phyloP scores from a whole-genome alignment of 2,329 filamentous ascomycete species.

The Setomelanomma holmii region DNA sequence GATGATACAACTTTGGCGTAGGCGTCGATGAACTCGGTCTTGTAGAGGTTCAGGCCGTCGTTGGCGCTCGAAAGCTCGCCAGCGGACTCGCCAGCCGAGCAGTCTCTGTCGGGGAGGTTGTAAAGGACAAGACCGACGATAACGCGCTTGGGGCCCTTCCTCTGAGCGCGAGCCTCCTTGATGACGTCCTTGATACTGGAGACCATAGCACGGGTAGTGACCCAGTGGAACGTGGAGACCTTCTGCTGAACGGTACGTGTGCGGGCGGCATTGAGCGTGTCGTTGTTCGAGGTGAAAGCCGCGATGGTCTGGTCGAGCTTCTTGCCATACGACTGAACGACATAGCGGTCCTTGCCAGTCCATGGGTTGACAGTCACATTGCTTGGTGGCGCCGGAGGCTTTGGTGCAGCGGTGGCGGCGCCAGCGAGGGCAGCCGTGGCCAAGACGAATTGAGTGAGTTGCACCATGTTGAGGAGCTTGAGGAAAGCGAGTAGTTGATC shows the following conservation, averaged over 20 bases:
- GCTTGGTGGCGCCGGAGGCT: conserved; percentile 9
- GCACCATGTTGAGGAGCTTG: conserved; percentile 28
- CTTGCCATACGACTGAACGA: conserved; percentile 29
- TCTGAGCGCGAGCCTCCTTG: conserved; percentile 29
- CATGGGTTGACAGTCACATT: conserved; percentile 27
- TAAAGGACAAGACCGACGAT: conserved; percentile 73
- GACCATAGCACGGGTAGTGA: conserved; percentile 29
- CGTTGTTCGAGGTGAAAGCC: conserved; percentile 29
- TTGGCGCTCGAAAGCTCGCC: conserved; percentile 79
- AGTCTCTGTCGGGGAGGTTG: conserved; percentile 89
- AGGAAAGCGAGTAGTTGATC: conserved; percentile 1
- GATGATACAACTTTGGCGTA: conserved; percentile 31
- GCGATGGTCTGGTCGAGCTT: conserved; percentile 36
- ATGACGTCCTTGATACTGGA: conserved; percentile 28
- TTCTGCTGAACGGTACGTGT: conserved; percentile 36
- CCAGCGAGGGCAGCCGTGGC: conserved; percentile 27
- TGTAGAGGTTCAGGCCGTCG: conserved; percentile 32
- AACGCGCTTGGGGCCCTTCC: conserved; percentile 23
- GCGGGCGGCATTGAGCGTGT: conserved; percentile 34
- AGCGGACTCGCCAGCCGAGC: conserved; percentile 77
- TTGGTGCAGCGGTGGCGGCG: conserved; percentile 23
- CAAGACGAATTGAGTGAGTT: conserved; percentile 30
- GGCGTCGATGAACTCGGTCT: conserved; percentile 37
- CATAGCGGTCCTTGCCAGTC: conserved; percentile 32
- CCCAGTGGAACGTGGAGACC: conserved; percentile 37